phyloP scores from a whole-genome alignment of 371 early-diverging fungal species.

The Mortierella sp. region DNA sequence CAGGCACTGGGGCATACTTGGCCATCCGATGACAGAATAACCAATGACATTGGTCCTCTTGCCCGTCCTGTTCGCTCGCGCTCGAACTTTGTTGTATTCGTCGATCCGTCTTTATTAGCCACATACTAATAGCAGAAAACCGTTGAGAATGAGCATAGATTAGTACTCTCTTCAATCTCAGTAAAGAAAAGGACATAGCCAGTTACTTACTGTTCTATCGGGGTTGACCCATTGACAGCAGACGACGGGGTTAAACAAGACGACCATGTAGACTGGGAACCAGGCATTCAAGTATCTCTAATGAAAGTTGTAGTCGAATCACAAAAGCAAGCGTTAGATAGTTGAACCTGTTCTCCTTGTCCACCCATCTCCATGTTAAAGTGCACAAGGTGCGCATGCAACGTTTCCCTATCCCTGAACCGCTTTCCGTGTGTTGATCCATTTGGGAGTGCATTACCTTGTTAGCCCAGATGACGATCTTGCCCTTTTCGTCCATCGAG shows the following conservation, averaged over 20 bases:
- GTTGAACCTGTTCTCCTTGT: background rate
- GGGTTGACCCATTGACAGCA: constrained; percentile 58
- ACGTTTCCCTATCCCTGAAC: background rate
- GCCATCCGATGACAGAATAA: constrained; percentile 48
- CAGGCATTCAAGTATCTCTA: constrained; percentile 54
- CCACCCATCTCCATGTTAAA: background rate
- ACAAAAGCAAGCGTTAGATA: background rate
- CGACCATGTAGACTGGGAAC: constrained; percentile 50
- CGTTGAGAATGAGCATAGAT: background rate
- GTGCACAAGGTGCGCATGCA: background rate
- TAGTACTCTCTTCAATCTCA: background rate
- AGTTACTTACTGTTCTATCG: constrained; percentile 41
- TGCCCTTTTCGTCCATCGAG: constrained; percentile 54
- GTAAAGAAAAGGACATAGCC: background rate
- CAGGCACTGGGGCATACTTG: constrained; percentile 10
- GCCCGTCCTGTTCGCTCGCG: constrained; percentile 43
- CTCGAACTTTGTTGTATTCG: constrained; percentile 27
- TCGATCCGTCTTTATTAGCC: constrained; percentile 37
- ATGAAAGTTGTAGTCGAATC: background rate
- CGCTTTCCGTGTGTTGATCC: background rate
- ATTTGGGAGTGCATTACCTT: constrained; percentile 21
- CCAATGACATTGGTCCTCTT: constrained; percentile 36
- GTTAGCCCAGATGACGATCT: constrained; percentile 52
- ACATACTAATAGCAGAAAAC: constrained; percentile 28
- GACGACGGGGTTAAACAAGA: constrained; percentile 43